A percentile compares a stretch with the other conserved stretches of the same genome.
Evolutionary conservation across 192 early-diverging fungal species (phyloP).

Genomic region (Dispira simplex): DNA sequence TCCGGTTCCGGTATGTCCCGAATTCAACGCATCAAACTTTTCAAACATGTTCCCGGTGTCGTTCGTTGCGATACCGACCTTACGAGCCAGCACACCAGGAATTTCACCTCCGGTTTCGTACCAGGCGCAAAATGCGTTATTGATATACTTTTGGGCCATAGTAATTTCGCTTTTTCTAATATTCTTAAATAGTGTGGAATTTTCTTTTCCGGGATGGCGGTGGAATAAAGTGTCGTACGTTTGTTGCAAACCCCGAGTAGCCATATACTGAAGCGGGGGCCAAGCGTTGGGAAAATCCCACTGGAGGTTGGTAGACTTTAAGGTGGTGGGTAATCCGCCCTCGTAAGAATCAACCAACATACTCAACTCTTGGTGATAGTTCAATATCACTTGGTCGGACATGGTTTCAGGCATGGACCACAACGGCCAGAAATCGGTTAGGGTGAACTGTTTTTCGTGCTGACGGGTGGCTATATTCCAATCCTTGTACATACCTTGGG

Average conservation of each 20-base stretch:
- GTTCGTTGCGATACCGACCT: slow-evolving; percentile 10
- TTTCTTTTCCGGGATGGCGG: too few relatives aligned
- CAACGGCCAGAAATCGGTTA: slow-evolving; percentile 41
- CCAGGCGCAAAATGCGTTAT: slow-evolving; percentile 51
- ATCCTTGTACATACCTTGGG: slow-evolving; percentile 31
- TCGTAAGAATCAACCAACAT: slow-evolving; percentile 23
- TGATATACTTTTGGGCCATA: slow-evolving; percentile 34
- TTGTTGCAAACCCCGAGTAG: slow-evolving; percentile 29
- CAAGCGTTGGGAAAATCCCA: slow-evolving; percentile 63
- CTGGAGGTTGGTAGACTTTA: slow-evolving; percentile 39
- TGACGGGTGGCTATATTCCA: slow-evolving; percentile 27
- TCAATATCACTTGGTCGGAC: slow-evolving; percentile 10
- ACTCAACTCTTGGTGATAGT: slow-evolving; percentile 15
- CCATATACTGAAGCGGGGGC: slow-evolving; percentile 44
- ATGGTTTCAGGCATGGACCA: slow-evolving; percentile 28
- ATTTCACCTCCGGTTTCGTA: slow-evolving; percentile 45
- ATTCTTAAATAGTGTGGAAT: background rate
- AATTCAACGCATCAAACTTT: slow-evolving; percentile 40
- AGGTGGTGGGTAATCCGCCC: slow-evolving; percentile 46
- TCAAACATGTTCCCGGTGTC: slow-evolving; percentile 62
- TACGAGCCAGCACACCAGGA: slow-evolving; percentile 25
- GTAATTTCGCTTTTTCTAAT: slow-evolving; percentile 14
- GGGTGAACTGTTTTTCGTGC: slow-evolving; percentile 21
- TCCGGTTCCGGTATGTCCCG: slow-evolving; percentile 34
- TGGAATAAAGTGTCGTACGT: background rate